phyloP scores from a whole-genome alignment of 2,329 filamentous ascomycete genomes.

The Chalaropsis ovoidea region DNA sequence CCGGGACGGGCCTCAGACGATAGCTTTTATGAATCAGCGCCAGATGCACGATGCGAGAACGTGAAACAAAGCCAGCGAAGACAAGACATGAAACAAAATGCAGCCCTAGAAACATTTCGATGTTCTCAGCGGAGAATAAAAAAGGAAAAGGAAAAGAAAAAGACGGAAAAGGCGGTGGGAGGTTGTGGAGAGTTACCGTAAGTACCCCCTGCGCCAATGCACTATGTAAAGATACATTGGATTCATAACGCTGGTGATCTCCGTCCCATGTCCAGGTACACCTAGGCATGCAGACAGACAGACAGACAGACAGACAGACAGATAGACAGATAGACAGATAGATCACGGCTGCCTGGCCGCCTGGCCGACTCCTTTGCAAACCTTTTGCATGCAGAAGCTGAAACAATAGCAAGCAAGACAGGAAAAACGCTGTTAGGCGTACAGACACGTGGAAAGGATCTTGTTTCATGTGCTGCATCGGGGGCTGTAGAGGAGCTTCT shows the following conservation, averaged over 20 bases:
- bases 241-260: background rate
- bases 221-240: background rate
- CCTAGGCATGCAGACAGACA: background rate
- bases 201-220: background rate
- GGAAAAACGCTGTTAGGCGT: background rate
- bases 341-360: too few relatives aligned
- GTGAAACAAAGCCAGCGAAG: background rate
- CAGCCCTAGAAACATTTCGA: background rate
- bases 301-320: too few relatives aligned
- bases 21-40: background rate
- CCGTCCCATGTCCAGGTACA: background rate
- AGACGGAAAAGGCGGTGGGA: background rate
- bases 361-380: too few relatives aligned
- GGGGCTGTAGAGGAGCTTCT: background rate
- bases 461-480: background rate
- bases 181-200: background rate
- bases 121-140: background rate
- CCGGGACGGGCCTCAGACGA: background rate
- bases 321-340: too few relatives aligned
- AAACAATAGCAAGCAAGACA: constrained; percentile 1
- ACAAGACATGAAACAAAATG: background rate
- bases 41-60: background rate
- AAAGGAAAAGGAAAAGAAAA: background rate
- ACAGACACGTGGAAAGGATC: constrained; percentile 12
- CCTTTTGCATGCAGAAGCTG: constrained; percentile 1